Percentiles rank a stretch among this genome's conserved stretches.
These are phyloP conservation scores for Boletus semigastroideus DNA, from an alignment of 1,284 basidiomycete species.

Conservation along the genomic window DNA sequence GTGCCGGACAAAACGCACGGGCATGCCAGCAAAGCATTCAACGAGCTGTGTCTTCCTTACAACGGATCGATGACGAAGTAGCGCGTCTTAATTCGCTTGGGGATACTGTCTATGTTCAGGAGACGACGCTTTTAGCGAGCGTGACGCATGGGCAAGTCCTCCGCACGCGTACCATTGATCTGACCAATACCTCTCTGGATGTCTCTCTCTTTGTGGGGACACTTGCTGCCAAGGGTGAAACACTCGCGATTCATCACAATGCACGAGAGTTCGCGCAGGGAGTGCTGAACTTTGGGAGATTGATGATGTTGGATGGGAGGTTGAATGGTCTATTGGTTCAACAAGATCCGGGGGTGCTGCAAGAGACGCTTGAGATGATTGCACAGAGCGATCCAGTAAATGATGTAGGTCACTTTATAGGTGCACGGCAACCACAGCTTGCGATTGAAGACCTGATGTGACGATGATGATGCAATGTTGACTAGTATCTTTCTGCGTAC, in stretches of 20 bases:
- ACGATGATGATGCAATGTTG: neutral
- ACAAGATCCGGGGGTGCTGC: conserved; percentile 7
- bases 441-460: conserved; percentile 14
- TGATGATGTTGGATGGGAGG: conserved; percentile 10
- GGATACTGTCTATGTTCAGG: conserved; percentile 2
- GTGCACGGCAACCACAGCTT: neutral
- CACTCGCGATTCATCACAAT: conserved; percentile 11
- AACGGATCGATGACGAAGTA: conserved; percentile 6
- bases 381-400: neutral
- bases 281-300: conserved; percentile 11
- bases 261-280: conserved; percentile 15
- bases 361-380: conserved; percentile 14
- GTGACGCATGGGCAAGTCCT: conserved; percentile 6
- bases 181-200: conserved; percentile 15
- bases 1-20: conserved; percentile 1
- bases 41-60: conserved; percentile 5
- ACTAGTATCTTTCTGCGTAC: no score
- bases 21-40: conserved; percentile 12
- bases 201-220: conserved; percentile 14
- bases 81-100: conserved; percentile 5
- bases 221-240: conserved; percentile 18
- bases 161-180: conserved; percentile 13
- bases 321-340: conserved; percentile 13
- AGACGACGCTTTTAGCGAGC: conserved; percentile 8
- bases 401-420: neutral